phyloP scores from a whole-genome alignment of 345 rosid species.

The Pugionium dolabratum region DNA sequence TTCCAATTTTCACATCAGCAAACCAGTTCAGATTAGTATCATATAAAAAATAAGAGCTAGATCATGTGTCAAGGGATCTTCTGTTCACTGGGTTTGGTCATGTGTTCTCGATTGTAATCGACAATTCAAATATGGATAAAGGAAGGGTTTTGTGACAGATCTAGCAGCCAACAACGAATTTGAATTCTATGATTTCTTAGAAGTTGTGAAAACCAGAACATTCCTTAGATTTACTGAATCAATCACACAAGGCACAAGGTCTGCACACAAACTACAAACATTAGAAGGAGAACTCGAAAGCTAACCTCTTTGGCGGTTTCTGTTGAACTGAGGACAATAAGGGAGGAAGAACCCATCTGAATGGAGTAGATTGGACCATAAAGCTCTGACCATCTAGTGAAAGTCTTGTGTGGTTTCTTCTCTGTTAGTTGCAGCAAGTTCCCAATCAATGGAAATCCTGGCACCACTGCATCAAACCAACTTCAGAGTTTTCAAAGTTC shows the following conservation, averaged over 20 bases:
- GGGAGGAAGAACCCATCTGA: constrained; percentile 61
- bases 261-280: background rate
- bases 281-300: background rate
- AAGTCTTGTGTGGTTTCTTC: constrained; percentile 89
- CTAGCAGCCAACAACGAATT: constrained; percentile 1
- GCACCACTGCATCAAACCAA: constrained; percentile 57
- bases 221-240: background rate
- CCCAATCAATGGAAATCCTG: constrained; percentile 79
- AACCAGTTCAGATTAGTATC: background rate
- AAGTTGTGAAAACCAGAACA: constrained; percentile 8
- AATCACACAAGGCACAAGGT: constrained; percentile 2
- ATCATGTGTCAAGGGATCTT: background rate
- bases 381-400: constrained; percentile 73
- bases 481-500: constrained; percentile 17
- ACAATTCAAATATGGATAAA: background rate
- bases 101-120: constrained; percentile 2
- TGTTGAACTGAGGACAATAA: constrained; percentile 66
- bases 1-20: constrained; percentile 3
- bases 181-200: background rate
- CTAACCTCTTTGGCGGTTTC: constrained; percentile 79
- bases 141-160: background rate
- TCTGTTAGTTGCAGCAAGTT: constrained; percentile 81
- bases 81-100: constrained; percentile 1
- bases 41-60: background rate
- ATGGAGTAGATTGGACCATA: constrained; percentile 85